Evolutionary conservation across 2,329 filamentous ascomycete species (phyloP).

Genomic region (Fusarium hainanense): DNA sequence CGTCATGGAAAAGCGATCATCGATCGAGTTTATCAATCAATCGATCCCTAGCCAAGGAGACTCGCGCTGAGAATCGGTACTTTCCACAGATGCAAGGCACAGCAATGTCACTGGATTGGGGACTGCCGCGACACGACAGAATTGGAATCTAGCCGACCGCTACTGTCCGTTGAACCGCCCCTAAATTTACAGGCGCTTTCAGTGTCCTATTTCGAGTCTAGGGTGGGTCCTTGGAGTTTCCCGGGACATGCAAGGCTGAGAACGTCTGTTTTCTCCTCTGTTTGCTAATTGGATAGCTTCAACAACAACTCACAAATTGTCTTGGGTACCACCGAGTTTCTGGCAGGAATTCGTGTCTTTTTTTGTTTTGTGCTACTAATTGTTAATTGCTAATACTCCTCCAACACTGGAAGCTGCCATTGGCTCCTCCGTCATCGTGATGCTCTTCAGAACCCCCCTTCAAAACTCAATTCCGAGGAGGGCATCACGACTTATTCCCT

Average conservation of each 20-base stretch:
- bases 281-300: constrained; percentile 38
- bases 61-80: constrained; percentile 3
- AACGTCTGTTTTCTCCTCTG: constrained; percentile 13
- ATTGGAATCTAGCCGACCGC: constrained; percentile 4
- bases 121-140: not conserved
- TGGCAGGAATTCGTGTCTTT: not conserved
- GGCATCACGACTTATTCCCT: constrained; percentile 15
- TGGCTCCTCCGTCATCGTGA: constrained; percentile 16
- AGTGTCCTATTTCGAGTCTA: constrained; percentile 7
- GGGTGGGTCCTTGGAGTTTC: constrained; percentile 19
- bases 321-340: constrained; percentile 2
- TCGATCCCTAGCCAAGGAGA: not conserved
- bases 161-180: constrained; percentile 28
- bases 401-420: not conserved
- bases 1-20: constrained; percentile 17
- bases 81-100: constrained; percentile 28
- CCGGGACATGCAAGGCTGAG: constrained; percentile 39
- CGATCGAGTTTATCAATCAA: constrained; percentile 19
- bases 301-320: constrained; percentile 25
- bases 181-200: constrained; percentile 5
- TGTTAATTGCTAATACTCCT: not conserved
- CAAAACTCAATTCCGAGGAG: constrained; percentile 11
- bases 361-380: not conserved
- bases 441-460: constrained; percentile 19
- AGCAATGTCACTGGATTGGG: constrained; percentile 10